phyloP scores from a whole-genome alignment of 2,329 filamentous ascomycete genomes.

The Aspergillus niger region DNA sequence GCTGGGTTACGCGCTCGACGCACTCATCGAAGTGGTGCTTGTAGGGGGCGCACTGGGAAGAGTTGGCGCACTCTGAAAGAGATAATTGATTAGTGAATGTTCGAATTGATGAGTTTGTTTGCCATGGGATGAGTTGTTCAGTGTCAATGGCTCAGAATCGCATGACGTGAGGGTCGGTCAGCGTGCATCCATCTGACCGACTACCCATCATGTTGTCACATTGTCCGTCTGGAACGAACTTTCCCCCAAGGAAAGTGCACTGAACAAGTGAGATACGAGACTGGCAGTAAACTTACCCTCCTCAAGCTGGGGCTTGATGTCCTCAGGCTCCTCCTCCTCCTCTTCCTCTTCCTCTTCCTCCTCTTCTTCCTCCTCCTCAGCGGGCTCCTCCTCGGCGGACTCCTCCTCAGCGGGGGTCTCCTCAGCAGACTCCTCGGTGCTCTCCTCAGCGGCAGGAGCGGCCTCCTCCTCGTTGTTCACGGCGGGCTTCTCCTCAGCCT shows the following conservation, averaged over 20 bases:
- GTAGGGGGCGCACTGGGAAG: constrained; percentile 76
- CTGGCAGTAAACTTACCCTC: constrained; percentile 70
- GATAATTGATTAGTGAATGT: constrained; percentile 14
- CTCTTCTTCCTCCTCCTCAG: constrained; percentile 65
- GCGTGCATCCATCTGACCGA: not conserved
- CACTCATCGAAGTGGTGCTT: constrained; percentile 99
- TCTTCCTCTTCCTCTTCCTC: constrained; percentile 80
- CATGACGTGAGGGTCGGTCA: not conserved
- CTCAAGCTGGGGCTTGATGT: constrained; percentile 84
- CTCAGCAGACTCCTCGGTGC: constrained; percentile 51
- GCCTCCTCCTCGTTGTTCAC: constrained; percentile 48
- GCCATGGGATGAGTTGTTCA: not conserved
- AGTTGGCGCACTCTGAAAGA: constrained; percentile 79
- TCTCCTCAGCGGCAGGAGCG: constrained; percentile 53
- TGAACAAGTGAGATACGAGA: too few relatives aligned
- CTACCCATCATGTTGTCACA: not conserved
- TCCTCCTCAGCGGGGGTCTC: constrained; percentile 48
- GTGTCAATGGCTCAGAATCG: not conserved
- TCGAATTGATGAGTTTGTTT: not conserved
- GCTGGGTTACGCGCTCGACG: constrained; percentile 81
- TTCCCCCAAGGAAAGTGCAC: too few relatives aligned
- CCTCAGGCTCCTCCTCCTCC: constrained; percentile 77
- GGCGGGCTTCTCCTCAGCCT: constrained; percentile 36
- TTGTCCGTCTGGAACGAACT: too few relatives aligned
- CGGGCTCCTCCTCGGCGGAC: constrained; percentile 54